Evolutionary conservation across 129 eudicot genomes (phyloP).

Genomic region (Arctium minus): DNA sequence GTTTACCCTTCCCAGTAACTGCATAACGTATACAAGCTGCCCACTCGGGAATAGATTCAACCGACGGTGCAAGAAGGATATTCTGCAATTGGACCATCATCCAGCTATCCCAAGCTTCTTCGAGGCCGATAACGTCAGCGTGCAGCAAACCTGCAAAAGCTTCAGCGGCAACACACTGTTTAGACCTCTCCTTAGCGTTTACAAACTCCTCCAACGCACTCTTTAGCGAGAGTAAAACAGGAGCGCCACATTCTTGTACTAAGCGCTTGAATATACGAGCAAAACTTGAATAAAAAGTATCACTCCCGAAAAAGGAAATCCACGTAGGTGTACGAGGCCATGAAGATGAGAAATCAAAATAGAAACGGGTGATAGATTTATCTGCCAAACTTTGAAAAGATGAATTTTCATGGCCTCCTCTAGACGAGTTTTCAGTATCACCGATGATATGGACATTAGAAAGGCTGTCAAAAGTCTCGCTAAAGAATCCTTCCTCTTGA

Average conservation of each 20-base stretch:
- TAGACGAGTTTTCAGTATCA: slow-evolving; percentile 63
- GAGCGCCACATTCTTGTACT: slow-evolving; percentile 88
- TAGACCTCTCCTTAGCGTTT: slow-evolving; percentile 82
- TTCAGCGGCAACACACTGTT: slow-evolving; percentile 98
- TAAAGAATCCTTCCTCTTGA: slow-evolving; percentile 89
- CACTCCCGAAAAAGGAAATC: slow-evolving; percentile 85
- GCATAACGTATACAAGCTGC: slow-evolving; percentile 89
- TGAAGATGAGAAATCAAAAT: slow-evolving; percentile 88
- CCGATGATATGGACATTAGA: slow-evolving; percentile 83
- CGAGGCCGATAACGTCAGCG: slow-evolving; percentile 82
- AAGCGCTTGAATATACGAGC: slow-evolving; percentile 90
- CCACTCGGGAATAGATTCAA: slow-evolving; percentile 97
- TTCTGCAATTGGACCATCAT: slow-evolving; percentile 62
- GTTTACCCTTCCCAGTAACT: slow-evolving; percentile 93
- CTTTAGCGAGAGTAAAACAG: slow-evolving; percentile 62
- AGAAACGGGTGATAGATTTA: slow-evolving; percentile 94
- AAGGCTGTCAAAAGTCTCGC: slow-evolving; percentile 75
- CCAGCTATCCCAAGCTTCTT: slow-evolving; percentile 94
- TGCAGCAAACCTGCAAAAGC: slow-evolving; percentile 92
- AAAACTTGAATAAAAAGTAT: slow-evolving; percentile 88
- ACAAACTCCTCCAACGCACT: slow-evolving; percentile 67
- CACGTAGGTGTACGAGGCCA: slow-evolving; percentile 99
- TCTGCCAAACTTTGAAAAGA: slow-evolving; percentile 91
- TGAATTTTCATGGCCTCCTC: slow-evolving; percentile 75
- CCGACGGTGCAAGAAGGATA: slow-evolving; percentile 79